Conservation (phyloP, 164 flowering plant species). For the Santalum album region DNA sequence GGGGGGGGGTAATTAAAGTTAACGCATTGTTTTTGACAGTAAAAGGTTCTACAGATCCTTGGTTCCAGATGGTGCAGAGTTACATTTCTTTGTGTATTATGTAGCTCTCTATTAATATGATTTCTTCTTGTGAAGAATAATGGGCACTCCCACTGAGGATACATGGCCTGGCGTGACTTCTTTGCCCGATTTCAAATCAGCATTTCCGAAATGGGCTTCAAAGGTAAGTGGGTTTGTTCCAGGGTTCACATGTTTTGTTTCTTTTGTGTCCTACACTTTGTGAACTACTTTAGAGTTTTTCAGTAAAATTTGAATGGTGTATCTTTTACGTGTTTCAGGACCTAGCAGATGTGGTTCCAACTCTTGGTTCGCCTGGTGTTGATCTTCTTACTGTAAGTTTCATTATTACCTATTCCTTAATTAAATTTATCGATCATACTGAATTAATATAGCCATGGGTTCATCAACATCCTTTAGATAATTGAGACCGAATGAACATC, state of each 20-base stretch:
- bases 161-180: slow-evolving; percentile 95
- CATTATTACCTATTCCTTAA: too few species aligned
- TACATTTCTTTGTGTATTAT: neutral
- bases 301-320: neutral
- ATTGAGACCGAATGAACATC: too few species aligned
- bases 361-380: slow-evolving; percentile 69
- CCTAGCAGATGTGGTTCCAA: slow-evolving; percentile 58
- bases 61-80: neutral
- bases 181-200: slow-evolving; percentile 77
- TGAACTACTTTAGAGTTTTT: too few species aligned
- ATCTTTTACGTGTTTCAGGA: slow-evolving; percentile 42
- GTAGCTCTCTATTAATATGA: neutral
- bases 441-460: too few species aligned
- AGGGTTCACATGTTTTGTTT: too few species aligned
- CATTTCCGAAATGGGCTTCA: slow-evolving; percentile 87
- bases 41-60: neutral
- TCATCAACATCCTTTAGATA: neutral
- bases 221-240: too few species aligned
- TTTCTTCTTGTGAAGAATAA: neutral
- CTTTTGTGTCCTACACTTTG: too few species aligned
- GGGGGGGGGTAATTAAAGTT: neutral
- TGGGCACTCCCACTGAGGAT: slow-evolving; percentile 85
- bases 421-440: too few species aligned
- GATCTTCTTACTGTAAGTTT: slow-evolving; percentile 86
- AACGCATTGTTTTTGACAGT: neutral